Base-by-base conservation (phyloP, 768 basidiomycete genomes). In the Coprinopsis sp. region DNA sequence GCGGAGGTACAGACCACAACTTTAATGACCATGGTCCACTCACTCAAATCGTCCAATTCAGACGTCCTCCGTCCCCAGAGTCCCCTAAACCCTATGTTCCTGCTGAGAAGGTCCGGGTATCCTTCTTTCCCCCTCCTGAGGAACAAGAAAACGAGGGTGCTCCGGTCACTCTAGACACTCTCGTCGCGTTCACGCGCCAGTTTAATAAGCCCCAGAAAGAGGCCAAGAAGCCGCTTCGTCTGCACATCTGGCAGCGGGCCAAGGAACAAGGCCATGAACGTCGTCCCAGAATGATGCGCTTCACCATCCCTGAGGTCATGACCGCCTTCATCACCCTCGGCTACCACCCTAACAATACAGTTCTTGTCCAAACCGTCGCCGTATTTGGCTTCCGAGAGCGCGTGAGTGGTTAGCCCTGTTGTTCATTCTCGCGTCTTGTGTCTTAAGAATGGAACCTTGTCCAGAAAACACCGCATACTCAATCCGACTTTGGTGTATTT, bases 341-440 rank as follows among this genome's bases (percentile, higher is more conserved):
- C 25, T 66, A 72, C 43, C 62, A 52, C 23, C 48, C 59, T 28
- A 65, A 65, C 29, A 53, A 60, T n/a, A 50, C 55, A 4, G 64
- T 81, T 30, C 52, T 75, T 11, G 74, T 82, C 24, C 84, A 87
- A 56, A 83, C 72, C 45, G 71, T 85, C 34, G 72, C 79, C n/a
- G 76, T 74, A 8, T 86, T 88, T 60, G 87, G 84, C 5, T 80
- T 87, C 19, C 70, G 87, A 55, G 88, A 91, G 68, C 73, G 68
- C 67, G 87, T 84, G 52, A 42, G 71, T 27, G 28, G 33, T 46
- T 43, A 33, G 30, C 14, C 5, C 3, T 24, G n/a, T 42, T 42
- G 40, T 42, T 42, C n/a, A n/a, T n/a, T n/a, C n/a, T 28, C 40
- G 40, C 19, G 27, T n/a, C 18, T 37, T 33, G 27, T 33, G 21